Base-by-base conservation (phyloP, 352 stramenopile genomes). In the Globisporangium lucens region DNA sequence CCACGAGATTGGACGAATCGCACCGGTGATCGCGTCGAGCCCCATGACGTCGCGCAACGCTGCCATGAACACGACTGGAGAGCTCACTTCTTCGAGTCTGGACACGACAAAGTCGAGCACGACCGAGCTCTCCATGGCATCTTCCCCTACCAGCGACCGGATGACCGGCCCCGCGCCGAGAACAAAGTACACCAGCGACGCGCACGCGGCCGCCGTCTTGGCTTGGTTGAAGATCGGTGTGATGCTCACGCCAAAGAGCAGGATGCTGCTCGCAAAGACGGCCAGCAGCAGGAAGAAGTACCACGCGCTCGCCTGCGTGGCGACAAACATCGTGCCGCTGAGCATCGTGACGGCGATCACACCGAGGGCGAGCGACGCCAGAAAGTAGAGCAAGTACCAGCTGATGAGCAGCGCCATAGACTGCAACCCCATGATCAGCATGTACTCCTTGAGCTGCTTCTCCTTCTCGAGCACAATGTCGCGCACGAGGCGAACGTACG, bases 391-490 rank as follows among this genome's bases (percentile, higher is more conserved):
- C 49, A 90, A 46, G 60, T 94, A 89, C 88, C 88, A 95, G 56
- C 83, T 92, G 24, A 90, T 56, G 27, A 94, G 61, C 38, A 94
- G 72, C 30, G 83, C 73, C 78, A 90, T 91, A 0, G 87, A 76
- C n/a, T 70, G 70, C 0, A 97, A 47, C 1, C 91, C 91, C 83
- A 97, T 92, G 52, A 97, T 97, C 57, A 96, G 76, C 74, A 97
- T 56, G 64, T 94, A 95, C 58, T 97, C 89, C 66, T 94, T 93
- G 36, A 97, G 71, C 63, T 93, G 81, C 53, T 83, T 90, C 74
- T 98, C 93, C 68, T 98, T 98, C 52, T 98, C 93, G 38, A 83
- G 67, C 41, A 98, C 90, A 22, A 97, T 75, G 38, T 92, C 81
- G 36, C 90, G 90, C 56, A 97, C 79, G 46, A 98, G 74, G 5